Evolutionary conservation across 768 basidiomycete genomes (phyloP).

Genomic region (Lentinula lateritia): DNA sequence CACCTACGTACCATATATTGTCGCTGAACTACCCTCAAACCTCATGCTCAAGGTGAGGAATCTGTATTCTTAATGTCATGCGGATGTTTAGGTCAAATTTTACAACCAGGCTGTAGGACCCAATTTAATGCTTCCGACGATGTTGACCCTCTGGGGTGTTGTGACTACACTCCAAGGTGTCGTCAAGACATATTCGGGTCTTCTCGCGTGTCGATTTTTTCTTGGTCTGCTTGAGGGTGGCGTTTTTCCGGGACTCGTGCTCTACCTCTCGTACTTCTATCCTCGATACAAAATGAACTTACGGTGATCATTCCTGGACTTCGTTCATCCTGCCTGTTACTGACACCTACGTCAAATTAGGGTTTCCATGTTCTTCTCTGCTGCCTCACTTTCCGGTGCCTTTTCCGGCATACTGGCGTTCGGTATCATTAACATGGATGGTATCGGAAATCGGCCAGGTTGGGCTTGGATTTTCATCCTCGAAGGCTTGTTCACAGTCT

Average conservation of each 20-base stretch:
- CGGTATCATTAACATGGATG: slow-evolving; percentile 61
- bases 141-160: slow-evolving; percentile 68
- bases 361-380: slow-evolving; percentile 43
- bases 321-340: slow-evolving; percentile 19
- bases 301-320: slow-evolving; percentile 25
- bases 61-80: background rate
- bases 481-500: slow-evolving; percentile 52
- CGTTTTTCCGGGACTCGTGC: slow-evolving; percentile 42
- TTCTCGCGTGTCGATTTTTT: slow-evolving; percentile 46
- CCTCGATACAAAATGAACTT: slow-evolving; percentile 45
- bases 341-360: slow-evolving; percentile 26
- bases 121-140: slow-evolving; percentile 51
- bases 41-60: slow-evolving; percentile 44
- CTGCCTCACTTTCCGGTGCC: slow-evolving; percentile 55
- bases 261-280: slow-evolving; percentile 27
- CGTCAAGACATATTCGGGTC: slow-evolving; percentile 35
- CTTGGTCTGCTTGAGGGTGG: slow-evolving; percentile 51
- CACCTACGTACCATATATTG: slow-evolving; percentile 50
- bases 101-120: slow-evolving; percentile 43
- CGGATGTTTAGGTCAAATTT: slow-evolving; percentile 1
- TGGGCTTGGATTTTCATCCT: slow-evolving; percentile 10
- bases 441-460: slow-evolving; percentile 36
- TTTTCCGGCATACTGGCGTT: slow-evolving; percentile 67
- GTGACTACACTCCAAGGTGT: slow-evolving; percentile 60
- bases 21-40: slow-evolving; percentile 58